Evolutionary conservation across 495 filamentous ascomycete genomes (phyloP), one percentile per base, ranked within the genome.

Genomic region (Parathielavia hyrcaniae): DNA sequence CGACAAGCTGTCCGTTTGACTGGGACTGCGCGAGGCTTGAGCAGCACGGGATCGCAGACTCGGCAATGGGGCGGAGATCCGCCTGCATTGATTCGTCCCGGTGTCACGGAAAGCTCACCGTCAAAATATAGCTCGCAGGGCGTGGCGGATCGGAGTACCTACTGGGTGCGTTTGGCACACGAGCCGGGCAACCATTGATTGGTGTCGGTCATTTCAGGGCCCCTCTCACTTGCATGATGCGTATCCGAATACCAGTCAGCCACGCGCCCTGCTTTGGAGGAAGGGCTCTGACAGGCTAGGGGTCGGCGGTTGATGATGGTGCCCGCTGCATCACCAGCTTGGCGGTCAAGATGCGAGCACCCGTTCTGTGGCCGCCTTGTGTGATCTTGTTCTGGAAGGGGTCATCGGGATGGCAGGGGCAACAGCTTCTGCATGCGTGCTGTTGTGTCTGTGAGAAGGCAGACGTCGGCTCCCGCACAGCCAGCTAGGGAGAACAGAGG

Each of bases 111-210:
- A n/a, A 63, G 62, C 65, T 68, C 65, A 58, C 22, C 22, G 41
- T 50, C 38, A 40, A n/a, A n/a, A 49, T 32, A 10, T 22, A 2
- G 14, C 50, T 62, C 55, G 58, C 59, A 55, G 62, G n/a, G 58
- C 58, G 45, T 45, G 51, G 17, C 7, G 11, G 52, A 61, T 60
- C 61, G 61, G 61, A 47, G 23, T 30, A 53, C n/a, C n/a, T n/a
- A n/a, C n/a, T n/a, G n/a, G n/a, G 57, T 22, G 34, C 43, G 60
- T 55, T 56, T 55, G 57, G 50, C 57, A 43, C 50, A 65, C 43
- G 57, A 65, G 57, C 60, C 54, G 61, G 66, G 66, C 63, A 47
- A 58, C 38, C 58, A 60, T 52, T 55, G 52, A 65, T 61, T 63
- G 63, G 63, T 30, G 58, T 35, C 55, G 55, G 43, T 30, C 26